These are phyloP conservation scores for Isoetes taiwanensis DNA, from an alignment of 75 land plant genomes.

Conservation along the genomic window DNA sequence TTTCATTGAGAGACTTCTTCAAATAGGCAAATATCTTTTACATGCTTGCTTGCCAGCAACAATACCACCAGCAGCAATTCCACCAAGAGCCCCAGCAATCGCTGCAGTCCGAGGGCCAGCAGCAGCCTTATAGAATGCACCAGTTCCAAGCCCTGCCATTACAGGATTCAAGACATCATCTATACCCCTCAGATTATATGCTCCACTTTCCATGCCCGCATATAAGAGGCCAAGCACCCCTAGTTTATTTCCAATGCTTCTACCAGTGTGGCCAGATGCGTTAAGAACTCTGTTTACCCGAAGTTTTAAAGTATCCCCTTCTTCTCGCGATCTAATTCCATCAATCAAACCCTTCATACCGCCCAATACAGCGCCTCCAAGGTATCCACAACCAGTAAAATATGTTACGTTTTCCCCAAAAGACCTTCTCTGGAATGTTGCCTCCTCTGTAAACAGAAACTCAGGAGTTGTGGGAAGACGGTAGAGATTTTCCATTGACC, in stretches of 20 bases:
- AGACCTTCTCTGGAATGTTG: slow-evolving; percentile 38
- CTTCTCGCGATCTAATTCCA: slow-evolving; percentile 42
- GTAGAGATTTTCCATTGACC: slow-evolving; percentile 40
- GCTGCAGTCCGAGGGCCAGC: slow-evolving; percentile 71
- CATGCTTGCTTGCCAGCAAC: slow-evolving; percentile 51
- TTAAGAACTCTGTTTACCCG: slow-evolving; percentile 62
- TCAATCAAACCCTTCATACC: slow-evolving; percentile 43
- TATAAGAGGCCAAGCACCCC: slow-evolving; percentile 65
- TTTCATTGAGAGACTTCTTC: too few relatives aligned
- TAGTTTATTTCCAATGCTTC: slow-evolving; percentile 45
- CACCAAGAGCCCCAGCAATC: slow-evolving; percentile 80
- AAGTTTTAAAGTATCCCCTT: slow-evolving; percentile 58
- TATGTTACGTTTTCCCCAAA: slow-evolving; percentile 67
- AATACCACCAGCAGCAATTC: slow-evolving; percentile 44
- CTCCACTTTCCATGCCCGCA: slow-evolving; percentile 70
- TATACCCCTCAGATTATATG: slow-evolving; percentile 27
- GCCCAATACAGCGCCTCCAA: slow-evolving; percentile 52
- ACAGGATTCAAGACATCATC: slow-evolving; percentile 60
- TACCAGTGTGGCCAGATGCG: slow-evolving; percentile 50
- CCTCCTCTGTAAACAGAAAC: slow-evolving; percentile 68
- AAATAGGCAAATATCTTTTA: slow-evolving; percentile 60
- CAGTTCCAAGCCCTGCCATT: slow-evolving; percentile 72
- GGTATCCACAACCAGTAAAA: slow-evolving; percentile 70
- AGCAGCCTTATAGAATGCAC: slow-evolving; percentile 60
- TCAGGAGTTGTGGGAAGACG: slow-evolving; percentile 73